A percentile compares a stretch with the other conserved stretches of the same genome.
phyloP scores from a whole-genome alignment of 768 basidiomycete species.

The Suillus luteus region DNA sequence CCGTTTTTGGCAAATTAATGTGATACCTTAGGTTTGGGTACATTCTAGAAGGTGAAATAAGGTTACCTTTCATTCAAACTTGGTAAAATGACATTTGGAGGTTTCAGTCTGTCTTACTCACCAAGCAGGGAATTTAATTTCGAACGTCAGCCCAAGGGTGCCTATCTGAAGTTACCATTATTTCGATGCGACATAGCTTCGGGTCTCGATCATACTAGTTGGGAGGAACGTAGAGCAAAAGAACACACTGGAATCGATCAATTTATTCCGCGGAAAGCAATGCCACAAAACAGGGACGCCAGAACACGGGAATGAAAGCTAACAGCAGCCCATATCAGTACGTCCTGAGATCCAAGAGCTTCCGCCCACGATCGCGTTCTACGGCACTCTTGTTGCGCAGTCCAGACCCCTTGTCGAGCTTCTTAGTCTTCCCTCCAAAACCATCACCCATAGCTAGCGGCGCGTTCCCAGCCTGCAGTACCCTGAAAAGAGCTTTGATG shows the following conservation, averaged over 20 bases:
- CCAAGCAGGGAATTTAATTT: neutral
- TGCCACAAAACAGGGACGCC: slow-evolving; percentile 3
- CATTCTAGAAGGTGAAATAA: slow-evolving; percentile 1
- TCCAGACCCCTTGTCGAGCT: slow-evolving; percentile 75
- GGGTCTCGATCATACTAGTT: neutral
- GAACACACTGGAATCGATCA: slow-evolving; percentile 15
- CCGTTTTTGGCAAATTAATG: neutral
- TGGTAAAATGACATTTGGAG: neutral
- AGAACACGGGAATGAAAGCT: slow-evolving; percentile 2
- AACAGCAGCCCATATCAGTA: slow-evolving; percentile 28
- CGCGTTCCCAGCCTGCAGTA: slow-evolving; percentile 84
- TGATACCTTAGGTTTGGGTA: neutral
- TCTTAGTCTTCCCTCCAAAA: slow-evolving; percentile 68
- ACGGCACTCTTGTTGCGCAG: slow-evolving; percentile 68
- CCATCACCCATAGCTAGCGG: slow-evolving; percentile 84
- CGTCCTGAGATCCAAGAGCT: slow-evolving; percentile 65
- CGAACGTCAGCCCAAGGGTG: neutral
- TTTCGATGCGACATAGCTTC: neutral
- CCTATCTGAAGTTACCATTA: neutral
- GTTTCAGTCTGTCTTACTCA: slow-evolving; percentile 5
- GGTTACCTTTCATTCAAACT: neutral
- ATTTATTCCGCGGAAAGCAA: slow-evolving; percentile 7
- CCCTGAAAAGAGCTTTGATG: slow-evolving; percentile 79
- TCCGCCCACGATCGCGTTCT: slow-evolving; percentile 83
- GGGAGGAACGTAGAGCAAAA: neutral